Conservation (phyloP, 495 filamentous ascomycete genomes). For the Thermothielavioides terrestris region DNA sequence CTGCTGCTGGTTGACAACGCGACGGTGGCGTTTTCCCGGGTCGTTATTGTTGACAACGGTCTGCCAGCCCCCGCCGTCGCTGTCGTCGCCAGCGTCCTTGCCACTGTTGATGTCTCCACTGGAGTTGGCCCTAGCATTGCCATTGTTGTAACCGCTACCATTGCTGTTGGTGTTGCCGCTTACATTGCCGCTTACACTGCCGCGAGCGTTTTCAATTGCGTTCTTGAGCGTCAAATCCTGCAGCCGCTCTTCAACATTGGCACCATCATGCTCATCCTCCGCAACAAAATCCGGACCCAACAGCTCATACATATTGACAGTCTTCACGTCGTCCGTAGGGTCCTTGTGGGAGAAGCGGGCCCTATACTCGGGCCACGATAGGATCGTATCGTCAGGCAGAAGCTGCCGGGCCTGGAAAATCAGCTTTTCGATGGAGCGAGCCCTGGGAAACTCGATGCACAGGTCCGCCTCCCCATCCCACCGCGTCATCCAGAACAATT, state of each 20-base stretch:
- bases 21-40: not conserved
- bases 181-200: not conserved
- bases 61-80: not conserved
- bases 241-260: not conserved
- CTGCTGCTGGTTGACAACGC: not conserved
- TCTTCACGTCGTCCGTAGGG: not conserved
- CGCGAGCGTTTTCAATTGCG: not conserved
- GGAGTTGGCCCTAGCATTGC: not conserved
- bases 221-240: not conserved
- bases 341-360: not conserved
- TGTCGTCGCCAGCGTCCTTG: not conserved
- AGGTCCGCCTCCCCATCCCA: too few relatives aligned
- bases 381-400: not conserved
- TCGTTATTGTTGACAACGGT: not conserved
- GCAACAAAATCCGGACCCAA: not conserved
- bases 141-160: not conserved
- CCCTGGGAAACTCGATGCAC: too few relatives aligned
- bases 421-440: too few relatives aligned
- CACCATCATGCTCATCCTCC: not conserved
- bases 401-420: not conserved
- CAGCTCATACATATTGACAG: not conserved
- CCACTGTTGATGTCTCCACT: not conserved
- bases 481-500: too few relatives aligned
- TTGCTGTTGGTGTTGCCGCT: not conserved
- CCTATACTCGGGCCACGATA: not conserved